Base-by-base conservation (phyloP, 148 eudicot genomes). In the Amaranthus hypochondriacus region DNA sequence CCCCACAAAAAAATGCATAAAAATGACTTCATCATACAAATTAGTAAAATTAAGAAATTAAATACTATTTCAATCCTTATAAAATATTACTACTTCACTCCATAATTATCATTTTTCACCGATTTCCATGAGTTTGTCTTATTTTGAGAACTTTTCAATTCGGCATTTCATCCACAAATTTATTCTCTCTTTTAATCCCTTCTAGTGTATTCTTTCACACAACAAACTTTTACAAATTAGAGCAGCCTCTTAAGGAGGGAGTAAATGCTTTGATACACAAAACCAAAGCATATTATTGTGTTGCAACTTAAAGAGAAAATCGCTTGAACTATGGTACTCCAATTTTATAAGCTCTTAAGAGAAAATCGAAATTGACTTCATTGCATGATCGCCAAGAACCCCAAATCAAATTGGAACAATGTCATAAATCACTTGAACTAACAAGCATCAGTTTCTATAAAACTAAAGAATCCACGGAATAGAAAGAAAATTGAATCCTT, bases 381-480 rank as follows among this genome's bases (percentile, higher is more conserved):
- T 65, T 66, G 11, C 18, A 69, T 62, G 28, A 48, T 11, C 54
- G 57, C 18, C 14, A 7, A 48, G 28, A 56, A 61, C 11, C 44
- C 61, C 21, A 56, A 50, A 50, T 52, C 18, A 76, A 54, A 11
- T 46, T 62, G 9, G 3, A 5, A 12, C 55, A 69, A 47, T 58
- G 50, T 63, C 54, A 70, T 12, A 51, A 28, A 44, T 13, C 66
- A 51, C 39, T 66, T 51, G 28, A 79, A 71, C 72, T 46, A 70
- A 11, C 10, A 57, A 42, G 8, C 71, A 39, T 4, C 7, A 50
- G 9, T 49, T 48, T n/a, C 56, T 15, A 67, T 67, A 56, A 55
- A 67, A 50, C n/a, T 7, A 50, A 3, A 4, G 39, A 14, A 7
- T 44, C 49, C 51, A 15, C 15, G 6, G 28, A 64, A 47, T 4